These are phyloP conservation scores for Furcasterigmium furcatum DNA, from an alignment of 2,329 filamentous ascomycete genomes.

Conservation along the genomic window DNA sequence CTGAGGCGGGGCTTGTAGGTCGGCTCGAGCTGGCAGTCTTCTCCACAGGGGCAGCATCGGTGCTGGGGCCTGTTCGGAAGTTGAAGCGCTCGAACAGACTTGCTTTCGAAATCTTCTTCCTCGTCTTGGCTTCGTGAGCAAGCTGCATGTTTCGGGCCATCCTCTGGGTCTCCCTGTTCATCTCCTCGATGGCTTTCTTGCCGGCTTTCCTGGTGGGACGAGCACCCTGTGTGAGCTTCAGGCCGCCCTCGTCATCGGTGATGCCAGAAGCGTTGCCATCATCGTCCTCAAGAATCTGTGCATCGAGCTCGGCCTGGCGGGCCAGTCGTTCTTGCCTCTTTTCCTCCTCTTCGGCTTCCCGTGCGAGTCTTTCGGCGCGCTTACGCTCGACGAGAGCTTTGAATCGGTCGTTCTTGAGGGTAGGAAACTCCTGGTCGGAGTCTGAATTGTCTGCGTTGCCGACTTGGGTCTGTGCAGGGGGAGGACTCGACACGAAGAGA, in stretches of 20 bases:
- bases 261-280: constrained; percentile 55
- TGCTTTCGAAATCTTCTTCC: constrained; percentile 83
- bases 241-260: constrained; percentile 60
- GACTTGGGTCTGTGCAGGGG: constrained; percentile 18
- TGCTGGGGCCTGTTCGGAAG: constrained; percentile 47
- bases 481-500: constrained; percentile 51
- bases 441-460: constrained; percentile 28
- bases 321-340: constrained; percentile 40
- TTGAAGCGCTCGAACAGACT: constrained; percentile 84
- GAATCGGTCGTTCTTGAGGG: constrained; percentile 56
- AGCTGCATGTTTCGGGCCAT: constrained; percentile 88
- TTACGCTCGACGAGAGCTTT: constrained; percentile 72
- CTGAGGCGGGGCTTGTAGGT: constrained; percentile 41
- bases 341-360: constrained; percentile 56
- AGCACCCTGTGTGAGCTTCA: constrained; percentile 63
- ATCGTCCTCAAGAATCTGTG: constrained; percentile 38
- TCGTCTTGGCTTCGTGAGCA: constrained; percentile 83
- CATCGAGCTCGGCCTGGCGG: constrained; percentile 30
- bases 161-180: constrained; percentile 91
- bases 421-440: constrained; percentile 45
- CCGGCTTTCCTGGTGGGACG: constrained; percentile 80
- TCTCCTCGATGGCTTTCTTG: constrained; percentile 92
- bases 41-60: constrained; percentile 17
- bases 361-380: constrained; percentile 65
- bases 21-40: constrained; percentile 54